Conservation (phyloP, 139 green algal species). For the Haematococcus lacustris region DNA sequence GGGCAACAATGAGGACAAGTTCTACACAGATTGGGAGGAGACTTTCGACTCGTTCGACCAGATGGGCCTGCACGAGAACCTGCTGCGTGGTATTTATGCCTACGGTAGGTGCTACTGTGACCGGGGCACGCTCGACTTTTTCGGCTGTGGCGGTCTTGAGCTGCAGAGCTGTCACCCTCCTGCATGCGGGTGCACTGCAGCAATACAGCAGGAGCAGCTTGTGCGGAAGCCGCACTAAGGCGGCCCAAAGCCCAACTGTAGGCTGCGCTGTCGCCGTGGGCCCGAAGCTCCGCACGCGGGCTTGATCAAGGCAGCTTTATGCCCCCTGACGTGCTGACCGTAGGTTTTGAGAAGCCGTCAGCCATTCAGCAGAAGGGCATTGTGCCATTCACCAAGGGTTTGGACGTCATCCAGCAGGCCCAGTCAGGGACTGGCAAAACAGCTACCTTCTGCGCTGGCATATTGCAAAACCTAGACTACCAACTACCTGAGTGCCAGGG, state of each 20-base stretch:
- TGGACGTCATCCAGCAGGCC: conserved; percentile 99
- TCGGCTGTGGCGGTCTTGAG: too few relatives aligned
- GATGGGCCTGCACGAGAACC: conserved; percentile 97
- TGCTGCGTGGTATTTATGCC: conserved; percentile 98
- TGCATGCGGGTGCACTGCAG: too few relatives aligned
- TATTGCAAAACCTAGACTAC: conserved; percentile 98
- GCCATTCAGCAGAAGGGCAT: conserved; percentile 99
- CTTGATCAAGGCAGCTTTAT: too few relatives aligned
- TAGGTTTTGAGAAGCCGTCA: conserved; percentile 99
- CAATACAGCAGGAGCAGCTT: too few relatives aligned
- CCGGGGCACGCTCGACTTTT: too few relatives aligned
- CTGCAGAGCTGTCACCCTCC: too few relatives aligned
- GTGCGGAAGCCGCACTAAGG: too few relatives aligned
- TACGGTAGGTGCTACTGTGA: conserved; percentile 91
- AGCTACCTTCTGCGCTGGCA: conserved; percentile 96
- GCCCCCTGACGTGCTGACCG: too few relatives aligned
- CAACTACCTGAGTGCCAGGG: conserved; percentile 89
- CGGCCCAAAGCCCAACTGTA: too few relatives aligned
- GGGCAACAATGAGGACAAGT: conserved; percentile 54
- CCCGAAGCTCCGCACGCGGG: too few relatives aligned
- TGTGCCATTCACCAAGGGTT: conserved; percentile 93
- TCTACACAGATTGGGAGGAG: conserved; percentile 98
- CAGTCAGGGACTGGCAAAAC: conserved; percentile 99
- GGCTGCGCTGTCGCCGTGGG: too few relatives aligned
- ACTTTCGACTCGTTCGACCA: conserved; percentile 93